Conservation (phyloP, 2,329 filamentous ascomycete species). For the Magnaporthiopsis incrustans region DNA sequence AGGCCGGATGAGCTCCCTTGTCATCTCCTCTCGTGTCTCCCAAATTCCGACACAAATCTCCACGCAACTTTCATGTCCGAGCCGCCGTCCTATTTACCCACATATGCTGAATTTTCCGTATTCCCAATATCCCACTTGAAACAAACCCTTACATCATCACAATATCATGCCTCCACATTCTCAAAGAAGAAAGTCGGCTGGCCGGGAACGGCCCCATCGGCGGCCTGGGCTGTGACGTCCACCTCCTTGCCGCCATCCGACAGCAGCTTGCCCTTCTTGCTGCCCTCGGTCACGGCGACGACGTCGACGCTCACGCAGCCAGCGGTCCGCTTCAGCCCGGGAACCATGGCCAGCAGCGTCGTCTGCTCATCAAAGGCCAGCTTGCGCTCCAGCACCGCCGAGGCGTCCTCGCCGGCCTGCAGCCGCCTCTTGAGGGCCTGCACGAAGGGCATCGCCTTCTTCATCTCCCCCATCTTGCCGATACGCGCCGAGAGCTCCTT, state of each 20-base stretch:
- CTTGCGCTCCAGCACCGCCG: constrained; percentile 71
- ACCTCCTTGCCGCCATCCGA: constrained; percentile 40
- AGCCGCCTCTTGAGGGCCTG: constrained; percentile 80
- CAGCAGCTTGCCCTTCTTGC: constrained; percentile 53
- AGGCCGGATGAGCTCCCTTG: background rate
- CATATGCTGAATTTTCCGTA: background rate
- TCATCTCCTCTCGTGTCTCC: background rate
- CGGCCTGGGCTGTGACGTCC: constrained; percentile 48
- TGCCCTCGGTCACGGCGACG: constrained; percentile 61
- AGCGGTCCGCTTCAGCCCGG: constrained; percentile 66
- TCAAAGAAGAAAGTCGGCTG: constrained; percentile 18
- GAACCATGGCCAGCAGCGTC: constrained; percentile 69
- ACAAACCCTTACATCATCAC: background rate
- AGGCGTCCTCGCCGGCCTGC: constrained; percentile 57
- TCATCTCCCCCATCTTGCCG: constrained; percentile 79
- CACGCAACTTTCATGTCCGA: background rate
- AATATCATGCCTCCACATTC: constrained; percentile 10
- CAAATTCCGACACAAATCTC: background rate
- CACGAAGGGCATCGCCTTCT: constrained; percentile 97
- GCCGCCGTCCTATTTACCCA: background rate
- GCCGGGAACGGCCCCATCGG: constrained; percentile 73
- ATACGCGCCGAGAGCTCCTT: constrained; percentile 74
- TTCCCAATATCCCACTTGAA: background rate
- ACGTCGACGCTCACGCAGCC: constrained; percentile 65
- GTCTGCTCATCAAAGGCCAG: constrained; percentile 78